Percentiles rank a stretch among this genome's conserved stretches.
Evolutionary conservation across 1,284 basidiomycete genomes (phyloP).

Genomic region (Moesziomyces sp.): DNA sequence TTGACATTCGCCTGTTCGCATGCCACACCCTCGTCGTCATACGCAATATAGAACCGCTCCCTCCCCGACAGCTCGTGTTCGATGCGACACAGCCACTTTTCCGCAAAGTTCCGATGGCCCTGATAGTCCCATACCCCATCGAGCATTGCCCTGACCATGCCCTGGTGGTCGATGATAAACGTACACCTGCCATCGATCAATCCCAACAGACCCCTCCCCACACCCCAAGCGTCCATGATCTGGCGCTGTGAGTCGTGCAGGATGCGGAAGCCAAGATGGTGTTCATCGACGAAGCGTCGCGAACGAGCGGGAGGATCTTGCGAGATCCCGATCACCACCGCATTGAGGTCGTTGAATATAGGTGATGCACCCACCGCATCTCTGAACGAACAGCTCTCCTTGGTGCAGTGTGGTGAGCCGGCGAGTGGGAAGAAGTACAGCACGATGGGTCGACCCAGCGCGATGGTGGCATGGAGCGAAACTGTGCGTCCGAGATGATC

Average conservation of each 20-base stretch:
- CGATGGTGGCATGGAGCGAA: slow-evolving; percentile 58
- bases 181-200: slow-evolving; percentile 55
- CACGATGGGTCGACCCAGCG: slow-evolving; percentile 54
- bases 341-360: slow-evolving; percentile 57
- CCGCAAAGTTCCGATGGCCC: slow-evolving; percentile 56
- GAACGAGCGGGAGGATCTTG: slow-evolving; percentile 48
- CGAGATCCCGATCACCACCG: slow-evolving; percentile 60
- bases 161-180: slow-evolving; percentile 58
- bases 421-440: slow-evolving; percentile 63
- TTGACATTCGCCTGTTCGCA: slow-evolving; percentile 19
- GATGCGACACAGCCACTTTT: slow-evolving; percentile 57
- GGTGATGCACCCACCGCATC: slow-evolving; percentile 55
- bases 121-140: slow-evolving; percentile 56
- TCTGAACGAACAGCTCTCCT: slow-evolving; percentile 54
- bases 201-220: slow-evolving; percentile 43
- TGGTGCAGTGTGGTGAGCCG: slow-evolving; percentile 60
- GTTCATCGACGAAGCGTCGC: slow-evolving; percentile 54
- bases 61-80: slow-evolving; percentile 54
- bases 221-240: slow-evolving; percentile 51
- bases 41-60: slow-evolving; percentile 34
- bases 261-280: slow-evolving; percentile 49
- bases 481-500: slow-evolving; percentile 52
- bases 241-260: slow-evolving; percentile 48
- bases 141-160: slow-evolving; percentile 54
- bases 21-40: slow-evolving; percentile 23